Evolutionary conservation across 306 rosid species (phyloP).

Genomic region (Citrullus amarus): DNA sequence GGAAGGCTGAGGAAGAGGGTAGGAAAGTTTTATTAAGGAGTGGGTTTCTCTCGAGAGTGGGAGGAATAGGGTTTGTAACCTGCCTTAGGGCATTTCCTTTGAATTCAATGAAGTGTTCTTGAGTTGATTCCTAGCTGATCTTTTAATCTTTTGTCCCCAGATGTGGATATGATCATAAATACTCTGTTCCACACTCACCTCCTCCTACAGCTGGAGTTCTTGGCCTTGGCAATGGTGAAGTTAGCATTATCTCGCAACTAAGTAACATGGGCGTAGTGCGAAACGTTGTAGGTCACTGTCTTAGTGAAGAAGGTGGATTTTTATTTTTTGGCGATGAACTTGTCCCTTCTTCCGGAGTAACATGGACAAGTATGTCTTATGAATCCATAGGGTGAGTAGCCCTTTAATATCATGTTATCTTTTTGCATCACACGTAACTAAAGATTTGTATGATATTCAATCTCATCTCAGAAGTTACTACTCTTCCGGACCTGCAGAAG

Average conservation of each 20-base stretch:
- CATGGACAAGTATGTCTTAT: constrained; percentile 44
- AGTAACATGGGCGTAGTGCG: constrained; percentile 23
- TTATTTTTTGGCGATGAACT: constrained; percentile 57
- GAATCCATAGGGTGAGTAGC: constrained; percentile 35
- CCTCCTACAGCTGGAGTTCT: constrained; percentile 58
- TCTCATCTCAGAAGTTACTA: constrained; percentile 44
- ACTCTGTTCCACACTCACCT: constrained; percentile 15
- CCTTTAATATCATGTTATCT: background rate
- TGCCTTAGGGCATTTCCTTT: no score
- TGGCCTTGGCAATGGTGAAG: constrained; percentile 65
- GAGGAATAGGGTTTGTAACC: no score
- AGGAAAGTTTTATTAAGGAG: no score
- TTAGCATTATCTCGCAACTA: constrained; percentile 58
- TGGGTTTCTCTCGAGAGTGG: no score
- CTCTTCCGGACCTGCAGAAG: constrained; percentile 54
- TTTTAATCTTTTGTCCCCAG: constrained; percentile 20
- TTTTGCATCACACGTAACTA: background rate
- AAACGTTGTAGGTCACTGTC: constrained; percentile 67
- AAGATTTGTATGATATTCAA: background rate
- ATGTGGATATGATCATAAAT: constrained; percentile 57
- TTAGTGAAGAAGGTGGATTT: constrained; percentile 48
- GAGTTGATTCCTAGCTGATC: background rate
- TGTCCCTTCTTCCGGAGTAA: constrained; percentile 40
- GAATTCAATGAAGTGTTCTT: no score
- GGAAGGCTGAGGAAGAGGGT: no score